phyloP scores from a whole-genome alignment of 2,329 filamentous ascomycete genomes.

The Tolypocladium sp. region DNA sequence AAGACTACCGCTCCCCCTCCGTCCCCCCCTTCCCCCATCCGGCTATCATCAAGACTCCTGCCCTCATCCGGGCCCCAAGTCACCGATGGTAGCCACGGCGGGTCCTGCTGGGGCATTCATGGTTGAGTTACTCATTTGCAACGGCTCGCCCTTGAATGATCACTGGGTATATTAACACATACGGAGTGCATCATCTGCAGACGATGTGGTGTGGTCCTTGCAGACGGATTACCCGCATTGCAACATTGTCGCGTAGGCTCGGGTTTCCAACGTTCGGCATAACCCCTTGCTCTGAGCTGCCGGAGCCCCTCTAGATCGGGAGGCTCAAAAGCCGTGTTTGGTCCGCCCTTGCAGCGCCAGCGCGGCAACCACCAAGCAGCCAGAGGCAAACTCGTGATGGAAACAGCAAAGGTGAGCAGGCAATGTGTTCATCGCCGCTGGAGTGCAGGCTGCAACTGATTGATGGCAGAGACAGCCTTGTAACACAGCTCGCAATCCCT shows the following conservation, averaged over 20 bases:
- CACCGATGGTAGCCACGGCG: constrained; percentile 1
- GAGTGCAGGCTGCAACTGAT: not conserved
- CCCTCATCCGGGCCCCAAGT: too few species aligned
- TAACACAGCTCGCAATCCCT: not conserved
- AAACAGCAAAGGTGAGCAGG: not conserved
- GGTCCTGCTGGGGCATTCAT: constrained; percentile 12
- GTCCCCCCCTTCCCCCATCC: too few species aligned
- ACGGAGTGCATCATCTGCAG: not conserved
- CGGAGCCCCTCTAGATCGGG: not conserved
- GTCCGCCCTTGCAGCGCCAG: not conserved
- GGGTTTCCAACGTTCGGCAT: not conserved
- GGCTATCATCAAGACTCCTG: too few species aligned
- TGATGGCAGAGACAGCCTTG: not conserved
- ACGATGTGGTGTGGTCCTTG: not conserved
- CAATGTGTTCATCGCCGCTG: not conserved
- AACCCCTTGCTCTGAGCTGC: not conserved
- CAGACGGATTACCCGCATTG: not conserved
- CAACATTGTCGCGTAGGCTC: not conserved
- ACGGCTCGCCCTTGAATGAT: constrained; percentile 22
- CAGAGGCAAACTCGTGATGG: not conserved
- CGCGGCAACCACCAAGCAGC: not conserved
- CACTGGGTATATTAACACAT: constrained; percentile 23
- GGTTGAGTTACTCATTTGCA: constrained; percentile 19
- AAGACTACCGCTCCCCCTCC: too few species aligned
- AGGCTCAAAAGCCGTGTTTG: not conserved